Evolutionary conservation across 1,139 yeast genomes (phyloP).

Genomic region (Suhomyces choctaworum): DNA sequence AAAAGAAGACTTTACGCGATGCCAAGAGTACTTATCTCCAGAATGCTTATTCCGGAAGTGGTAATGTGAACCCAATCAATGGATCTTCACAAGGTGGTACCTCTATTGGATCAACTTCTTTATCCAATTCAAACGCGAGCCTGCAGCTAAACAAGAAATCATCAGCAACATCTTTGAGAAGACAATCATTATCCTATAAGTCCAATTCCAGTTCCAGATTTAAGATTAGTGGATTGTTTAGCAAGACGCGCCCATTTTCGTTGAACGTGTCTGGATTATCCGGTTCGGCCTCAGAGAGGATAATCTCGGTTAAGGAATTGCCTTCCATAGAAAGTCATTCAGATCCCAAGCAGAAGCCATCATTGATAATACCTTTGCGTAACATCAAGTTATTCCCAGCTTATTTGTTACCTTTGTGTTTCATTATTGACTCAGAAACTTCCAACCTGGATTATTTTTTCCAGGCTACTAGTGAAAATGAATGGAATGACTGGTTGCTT

Average conservation of each 20-base stretch:
- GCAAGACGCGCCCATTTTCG: conserved; percentile 41
- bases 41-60: conserved; percentile 1
- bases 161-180: conserved; percentile 34
- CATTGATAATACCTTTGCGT: conserved; percentile 55
- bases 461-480: conserved; percentile 66
- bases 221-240: conserved; percentile 46
- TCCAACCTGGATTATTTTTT: conserved; percentile 60
- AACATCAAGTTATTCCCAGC: conserved; percentile 55
- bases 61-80: not conserved
- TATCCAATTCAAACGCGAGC: not conserved
- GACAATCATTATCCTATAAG: conserved; percentile 47
- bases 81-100: conserved; percentile 3
- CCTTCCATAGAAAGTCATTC: conserved; percentile 51
- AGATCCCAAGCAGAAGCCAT: conserved; percentile 56
- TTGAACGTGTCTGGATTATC: conserved; percentile 26
- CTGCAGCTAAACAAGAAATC: conserved; percentile 30
- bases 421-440: conserved; percentile 59
- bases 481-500: conserved; percentile 75
- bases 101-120: conserved; percentile 1
- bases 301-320: conserved; percentile 54
- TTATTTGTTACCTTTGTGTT: conserved; percentile 52
- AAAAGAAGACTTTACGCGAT: conserved; percentile 33
- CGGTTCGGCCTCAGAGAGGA: conserved; percentile 43
- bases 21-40: conserved; percentile 6
- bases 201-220: conserved; percentile 39